phyloP scores from a whole-genome alignment of 2,329 filamentous ascomycete genomes.

The Cladophialophora carrionii region DNA sequence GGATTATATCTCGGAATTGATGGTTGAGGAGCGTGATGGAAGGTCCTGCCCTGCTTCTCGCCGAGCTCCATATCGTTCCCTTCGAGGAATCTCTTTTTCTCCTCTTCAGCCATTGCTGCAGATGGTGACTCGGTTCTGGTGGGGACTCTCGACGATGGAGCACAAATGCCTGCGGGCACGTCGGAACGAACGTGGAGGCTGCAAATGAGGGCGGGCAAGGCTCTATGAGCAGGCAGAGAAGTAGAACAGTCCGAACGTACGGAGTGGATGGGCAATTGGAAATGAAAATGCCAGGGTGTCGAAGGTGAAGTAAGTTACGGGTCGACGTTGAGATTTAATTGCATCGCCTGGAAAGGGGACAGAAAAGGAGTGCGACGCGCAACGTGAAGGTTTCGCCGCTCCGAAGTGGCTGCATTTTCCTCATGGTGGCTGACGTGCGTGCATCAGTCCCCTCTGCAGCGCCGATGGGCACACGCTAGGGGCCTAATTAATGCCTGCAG shows the following conservation, averaged over 20 bases:
- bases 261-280: slow-evolving; percentile 7
- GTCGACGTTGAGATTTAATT: slow-evolving; percentile 18
- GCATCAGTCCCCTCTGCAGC: slow-evolving; percentile 6
- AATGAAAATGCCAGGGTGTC: slow-evolving; percentile 14
- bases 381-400: slow-evolving; percentile 11
- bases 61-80: slow-evolving; percentile 74
- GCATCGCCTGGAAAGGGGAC: slow-evolving; percentile 4
- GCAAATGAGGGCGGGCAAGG: not conserved
- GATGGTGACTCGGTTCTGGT: not conserved
- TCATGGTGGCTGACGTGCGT: slow-evolving; percentile 26
- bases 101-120: slow-evolving; percentile 77
- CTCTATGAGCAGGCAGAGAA: not conserved
- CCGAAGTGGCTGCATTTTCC: slow-evolving; percentile 7
- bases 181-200: slow-evolving; percentile 1
- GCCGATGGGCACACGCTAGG: not conserved
- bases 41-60: slow-evolving; percentile 59
- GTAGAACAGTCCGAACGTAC: not conserved
- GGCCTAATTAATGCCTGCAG: not conserved
- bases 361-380: slow-evolving; percentile 24
- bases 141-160: not conserved
- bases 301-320: slow-evolving; percentile 1
- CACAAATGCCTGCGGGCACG: not conserved
- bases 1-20: slow-evolving; percentile 44
- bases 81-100: slow-evolving; percentile 66
- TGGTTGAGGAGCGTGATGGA: slow-evolving; percentile 46